These are phyloP conservation scores for Ceratocystis alfenasii DNA, from an alignment of 2,329 filamentous ascomycete genomes.

Conservation along the genomic window DNA sequence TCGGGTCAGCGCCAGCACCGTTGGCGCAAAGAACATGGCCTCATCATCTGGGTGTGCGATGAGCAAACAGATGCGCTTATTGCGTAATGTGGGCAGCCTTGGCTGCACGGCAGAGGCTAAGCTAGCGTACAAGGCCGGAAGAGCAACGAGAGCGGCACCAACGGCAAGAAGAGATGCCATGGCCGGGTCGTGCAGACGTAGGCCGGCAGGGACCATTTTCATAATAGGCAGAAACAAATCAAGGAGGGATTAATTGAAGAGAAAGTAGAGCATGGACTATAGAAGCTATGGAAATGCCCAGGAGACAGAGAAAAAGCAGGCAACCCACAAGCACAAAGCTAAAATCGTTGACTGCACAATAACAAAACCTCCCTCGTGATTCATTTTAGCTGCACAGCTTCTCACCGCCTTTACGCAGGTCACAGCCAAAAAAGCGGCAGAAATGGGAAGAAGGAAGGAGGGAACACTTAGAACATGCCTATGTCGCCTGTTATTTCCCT, in stretches of 20 bases:
- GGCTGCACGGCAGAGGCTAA: conserved; percentile 36
- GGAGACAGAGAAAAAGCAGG: background rate
- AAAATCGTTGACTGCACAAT: background rate
- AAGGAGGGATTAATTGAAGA: background rate
- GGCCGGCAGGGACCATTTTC: conserved; percentile 18
- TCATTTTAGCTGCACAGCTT: background rate
- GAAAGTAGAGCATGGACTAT: background rate
- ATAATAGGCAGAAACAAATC: background rate
- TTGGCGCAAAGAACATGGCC: conserved; percentile 97
- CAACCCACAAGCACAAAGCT: background rate
- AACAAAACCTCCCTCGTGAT: conserved; percentile 9
- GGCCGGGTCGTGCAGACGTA: conserved; percentile 17
- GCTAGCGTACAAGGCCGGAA: conserved; percentile 44
- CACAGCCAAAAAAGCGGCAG: background rate
- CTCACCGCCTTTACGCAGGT: conserved; percentile 3
- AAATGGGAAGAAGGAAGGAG: background rate
- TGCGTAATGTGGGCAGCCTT: conserved; percentile 54
- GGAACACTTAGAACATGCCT: background rate
- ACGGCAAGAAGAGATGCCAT: conserved; percentile 23
- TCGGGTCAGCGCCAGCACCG: conserved; percentile 68
- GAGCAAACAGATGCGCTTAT: conserved; percentile 80
- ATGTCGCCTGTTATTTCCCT: background rate
- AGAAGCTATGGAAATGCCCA: background rate
- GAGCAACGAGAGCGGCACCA: conserved; percentile 31
- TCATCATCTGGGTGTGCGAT: conserved; percentile 98